Evolutionary conservation across 2,329 filamentous ascomycete genomes (phyloP), one percentile per base, ranked within the genome.

Genomic region (Dactylellina drechsleri): DNA sequence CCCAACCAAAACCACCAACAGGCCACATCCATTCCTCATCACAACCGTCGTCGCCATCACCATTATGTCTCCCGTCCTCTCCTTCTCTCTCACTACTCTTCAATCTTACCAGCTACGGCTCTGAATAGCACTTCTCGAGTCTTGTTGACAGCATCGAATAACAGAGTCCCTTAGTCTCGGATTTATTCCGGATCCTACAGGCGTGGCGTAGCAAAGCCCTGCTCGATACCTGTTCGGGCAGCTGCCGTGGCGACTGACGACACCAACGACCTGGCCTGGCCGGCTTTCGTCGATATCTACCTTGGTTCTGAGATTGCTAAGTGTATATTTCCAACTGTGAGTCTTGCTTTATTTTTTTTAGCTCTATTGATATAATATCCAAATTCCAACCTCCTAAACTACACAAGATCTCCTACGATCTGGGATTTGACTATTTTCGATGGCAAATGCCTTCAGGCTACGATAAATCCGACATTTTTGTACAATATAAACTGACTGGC

Each of bases 81-180:
- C 26, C 20, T 28, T 54, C 56, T 6, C 36, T 16, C 28, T 43
- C 52, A 28, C n/a, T 36, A 50, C 41, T 54, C 31, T 36, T 36
- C 31, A 36, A 36, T 36, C 10, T n/a, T 40, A 56, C 31, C 23
- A 47, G 15, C 41, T 40, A 18, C 5, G 20, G 43, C 56, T 6
- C 47, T 73, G 68, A 65, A 66, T 66, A 66, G 62, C 58, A 43
- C 54, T 43, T 67, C 53, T 74, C 43, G 26, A 36, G 40, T 20
- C 18, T n/a, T 36, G 31, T 36, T 8, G 26, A 56, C 47, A 61
- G 23, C 40, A 41, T 57, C 40, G 26, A 62, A 52, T 50, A 56
- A 53, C 10, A 20, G 62, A 45, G 65, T 36, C 6, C 53, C 49
- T 31, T 66, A 60, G 20, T 52, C 50, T 67, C 70, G 62, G 64